Percentiles rank a stretch among this genome's conserved stretches.
Conservation (phyloP, 805 yeast genomes). For the Metschnikowia continentalis region DNA sequence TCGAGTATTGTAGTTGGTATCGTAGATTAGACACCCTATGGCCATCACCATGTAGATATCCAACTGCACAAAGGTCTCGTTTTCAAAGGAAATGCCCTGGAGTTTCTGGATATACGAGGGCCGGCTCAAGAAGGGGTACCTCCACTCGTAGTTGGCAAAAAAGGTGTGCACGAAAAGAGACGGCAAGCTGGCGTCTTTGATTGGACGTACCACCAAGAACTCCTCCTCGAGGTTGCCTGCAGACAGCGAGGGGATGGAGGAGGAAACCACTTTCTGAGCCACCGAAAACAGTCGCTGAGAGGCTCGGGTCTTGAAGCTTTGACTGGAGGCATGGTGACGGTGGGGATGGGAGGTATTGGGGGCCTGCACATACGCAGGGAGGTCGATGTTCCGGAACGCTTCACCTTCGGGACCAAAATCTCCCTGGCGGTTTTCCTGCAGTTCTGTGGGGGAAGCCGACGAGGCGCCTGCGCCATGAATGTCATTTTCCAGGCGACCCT, state of each 20-base stretch:
- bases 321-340: neutral
- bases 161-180: slow-evolving; percentile 29
- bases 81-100: slow-evolving; percentile 25
- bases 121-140: slow-evolving; percentile 34
- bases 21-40: slow-evolving; percentile 37
- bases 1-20: slow-evolving; percentile 21
- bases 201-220: slow-evolving; percentile 32
- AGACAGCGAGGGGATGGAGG: slow-evolving; percentile 3
- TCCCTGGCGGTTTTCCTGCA: neutral
- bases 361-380: slow-evolving; percentile 2
- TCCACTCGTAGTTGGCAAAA: slow-evolving; percentile 34
- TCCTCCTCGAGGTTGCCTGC: slow-evolving; percentile 24
- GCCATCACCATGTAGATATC: slow-evolving; percentile 37
- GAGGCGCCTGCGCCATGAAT: neutral
- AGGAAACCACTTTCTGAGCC: slow-evolving; percentile 8
- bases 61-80: slow-evolving; percentile 35
- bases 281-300: neutral
- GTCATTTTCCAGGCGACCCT: neutral
- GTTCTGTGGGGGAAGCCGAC: neutral
- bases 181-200: slow-evolving; percentile 27
- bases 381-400: slow-evolving; percentile 16
- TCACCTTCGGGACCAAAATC: neutral
- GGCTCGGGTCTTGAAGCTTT: neutral
- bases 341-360: no score
- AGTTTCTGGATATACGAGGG: slow-evolving; percentile 20